Conservation (phyloP, 2,329 filamentous ascomycete genomes). For the Tolypocladium endophyticum region DNA sequence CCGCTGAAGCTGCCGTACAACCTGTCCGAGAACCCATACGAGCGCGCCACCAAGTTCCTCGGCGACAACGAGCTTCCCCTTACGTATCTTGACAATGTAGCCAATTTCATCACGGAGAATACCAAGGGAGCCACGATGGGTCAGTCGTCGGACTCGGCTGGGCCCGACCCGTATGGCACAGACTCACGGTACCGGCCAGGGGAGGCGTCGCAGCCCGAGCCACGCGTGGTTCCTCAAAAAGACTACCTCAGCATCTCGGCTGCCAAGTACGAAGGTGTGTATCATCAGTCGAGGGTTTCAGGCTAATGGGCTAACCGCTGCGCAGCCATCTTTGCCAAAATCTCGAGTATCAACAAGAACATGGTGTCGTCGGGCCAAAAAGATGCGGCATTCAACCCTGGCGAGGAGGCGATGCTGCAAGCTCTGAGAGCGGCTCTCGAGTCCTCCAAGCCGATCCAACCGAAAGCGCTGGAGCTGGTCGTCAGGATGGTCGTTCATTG, state of each 20-base stretch:
- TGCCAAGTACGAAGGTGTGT: conserved; percentile 53
- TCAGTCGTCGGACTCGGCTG: conserved; percentile 38
- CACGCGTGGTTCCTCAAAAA: conserved; percentile 57
- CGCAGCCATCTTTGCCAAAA: conserved; percentile 63
- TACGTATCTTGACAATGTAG: conserved; percentile 80
- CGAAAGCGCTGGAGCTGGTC: conserved; percentile 50
- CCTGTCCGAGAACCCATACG: conserved; percentile 82
- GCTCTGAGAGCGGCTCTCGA: conserved; percentile 55
- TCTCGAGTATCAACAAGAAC: conserved; percentile 63
- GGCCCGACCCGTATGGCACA: conserved; percentile 65
- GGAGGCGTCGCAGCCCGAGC: conserved; percentile 34
- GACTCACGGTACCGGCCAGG: conserved; percentile 72
- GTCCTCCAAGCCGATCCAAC: conserved; percentile 35
- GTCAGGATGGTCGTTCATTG: conserved; percentile 66
- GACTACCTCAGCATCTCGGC: conserved; percentile 68
- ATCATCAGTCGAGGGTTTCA: background rate
- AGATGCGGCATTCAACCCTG: conserved; percentile 61
- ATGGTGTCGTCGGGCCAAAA: conserved; percentile 63
- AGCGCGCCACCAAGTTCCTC: conserved; percentile 84
- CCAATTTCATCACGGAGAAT: conserved; percentile 84
- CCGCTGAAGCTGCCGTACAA: conserved; percentile 92
- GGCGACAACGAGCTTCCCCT: conserved; percentile 80
- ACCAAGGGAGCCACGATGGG: conserved; percentile 81
- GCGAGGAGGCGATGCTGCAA: conserved; percentile 54
- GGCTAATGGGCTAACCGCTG: conserved; percentile 8